Evolutionary conservation across 23 red algal genomes (phyloP), one percentile per base, ranked within the genome.

Genomic region (Gracilaria gracilis): DNA sequence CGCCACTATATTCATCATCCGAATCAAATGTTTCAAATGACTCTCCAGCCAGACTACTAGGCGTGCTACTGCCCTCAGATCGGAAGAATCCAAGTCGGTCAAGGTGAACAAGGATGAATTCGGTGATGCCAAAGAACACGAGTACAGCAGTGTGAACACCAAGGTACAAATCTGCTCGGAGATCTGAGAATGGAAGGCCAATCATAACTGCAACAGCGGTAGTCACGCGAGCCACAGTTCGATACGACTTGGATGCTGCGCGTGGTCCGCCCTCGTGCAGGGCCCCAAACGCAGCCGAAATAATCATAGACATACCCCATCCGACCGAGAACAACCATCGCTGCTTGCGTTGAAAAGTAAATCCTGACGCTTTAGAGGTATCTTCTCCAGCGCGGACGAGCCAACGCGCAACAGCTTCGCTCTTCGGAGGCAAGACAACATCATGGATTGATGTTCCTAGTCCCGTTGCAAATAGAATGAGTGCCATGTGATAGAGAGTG

Each of bases 251-350:
- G 24, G 92, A 87, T 47, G 71, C 82, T 29, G 82, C 92, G 2
- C 92, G 82, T 25, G 82, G 66, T 25, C 92, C 92, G 9, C 71
- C 82, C 42, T 94, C 59, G 77, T 94, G 92, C n/a, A 83, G 28
- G 33, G 38, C 57, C 36, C 75, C 75, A 16, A 94, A 34, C 25
- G 61, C 25, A 35, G 50, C 82, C 14, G 74, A 81, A 19, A 69
- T 48, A 24, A 94, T 81, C 36, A 94, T 69, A 0, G 92, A 86
- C 28, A 57, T 74, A 12, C 70, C 77, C 83, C 83, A 88, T 34
- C 92, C 92, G 9, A 64, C 92, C 0, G 83, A 87, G 55, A 88
- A 94, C 28, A 94, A 27, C 92, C 92, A 94, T 53, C 75, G 83
- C 27, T 75, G 58, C 5, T 83, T 78, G 24, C 44, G 57, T 20